Base-by-base conservation (phyloP, 768 basidiomycete species). In the Trametes maxima region DNA sequence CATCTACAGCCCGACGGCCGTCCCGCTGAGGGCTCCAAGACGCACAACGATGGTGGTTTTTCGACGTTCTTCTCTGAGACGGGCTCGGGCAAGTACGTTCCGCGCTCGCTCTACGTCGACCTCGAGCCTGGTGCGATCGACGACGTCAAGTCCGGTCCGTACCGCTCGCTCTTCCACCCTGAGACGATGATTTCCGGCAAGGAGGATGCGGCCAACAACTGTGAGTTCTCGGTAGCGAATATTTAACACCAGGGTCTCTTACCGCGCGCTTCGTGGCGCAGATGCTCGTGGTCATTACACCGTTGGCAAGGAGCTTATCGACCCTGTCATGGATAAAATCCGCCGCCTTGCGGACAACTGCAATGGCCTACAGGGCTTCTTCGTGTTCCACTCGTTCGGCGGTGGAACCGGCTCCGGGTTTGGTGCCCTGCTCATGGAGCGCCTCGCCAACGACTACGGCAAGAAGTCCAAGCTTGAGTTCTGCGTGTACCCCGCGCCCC, bases 391-490 rank as follows among this genome's bases (percentile, higher is more conserved):
- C 82, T 99, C 96, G 50, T 98, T 99, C 76, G 96, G 96, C 75
- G 96, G 96, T 72, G 96, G 96, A 77, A 98, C 96, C 65, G 96
- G 96, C 64, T 99, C 96, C 60, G 96, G 96, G 66, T 96, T 99
- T 73, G 96, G 96, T 70, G 95, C 96, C 53, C 86, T 98, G 67
- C 85, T 98, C 54, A 87, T 99, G 61, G 96, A 98, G 79, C 88
- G 92, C 67, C 87, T 99, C 54, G 95, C 95, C 17, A 90, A 90
- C 60, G 96, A 99, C 76, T 99, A 97, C 69, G 96, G 96, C 74
- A 99, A 98, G 80, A 99, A 98, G 80, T 95, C 92, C 57, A 98
- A 98, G 82, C 86, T 98, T 65, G 95, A 99, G 77, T 98, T 98
- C 82, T 90, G 92, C 67, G 94, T 97, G 44, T 97, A 96, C 78